Evolutionary conservation across 495 filamentous ascomycete genomes (phyloP).

Genomic region (Penicillium macrosclerotiorum): DNA sequence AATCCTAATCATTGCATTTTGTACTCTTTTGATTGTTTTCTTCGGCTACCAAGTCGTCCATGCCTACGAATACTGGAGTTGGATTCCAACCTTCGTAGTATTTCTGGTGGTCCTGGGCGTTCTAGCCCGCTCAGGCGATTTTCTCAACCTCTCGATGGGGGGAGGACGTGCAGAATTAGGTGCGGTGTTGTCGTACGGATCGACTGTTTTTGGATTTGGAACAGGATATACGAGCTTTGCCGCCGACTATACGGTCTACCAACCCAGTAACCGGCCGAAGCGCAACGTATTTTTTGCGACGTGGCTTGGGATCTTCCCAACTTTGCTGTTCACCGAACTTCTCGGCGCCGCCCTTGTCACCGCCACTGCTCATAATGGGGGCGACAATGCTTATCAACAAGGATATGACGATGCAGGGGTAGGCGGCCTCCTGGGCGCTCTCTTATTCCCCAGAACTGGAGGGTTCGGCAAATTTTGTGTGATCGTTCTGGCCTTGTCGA

Average conservation of each 20-base stretch:
- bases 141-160: slow-evolving; percentile 34
- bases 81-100: slow-evolving; percentile 43
- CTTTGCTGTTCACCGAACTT: slow-evolving; percentile 46
- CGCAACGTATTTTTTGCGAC: slow-evolving; percentile 19
- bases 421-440: slow-evolving; percentile 54
- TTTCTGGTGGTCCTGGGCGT: slow-evolving; percentile 52
- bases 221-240: slow-evolving; percentile 21
- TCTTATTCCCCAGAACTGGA: slow-evolving; percentile 45
- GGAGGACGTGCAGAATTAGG: slow-evolving; percentile 43
- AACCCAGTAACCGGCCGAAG: slow-evolving; percentile 17
- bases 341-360: slow-evolving; percentile 55
- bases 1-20: slow-evolving; percentile 50
- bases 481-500: slow-evolving; percentile 50
- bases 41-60: slow-evolving; percentile 53
- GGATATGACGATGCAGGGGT: slow-evolving; percentile 47
- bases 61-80: slow-evolving; percentile 53
- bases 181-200: slow-evolving; percentile 15
- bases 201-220: slow-evolving; percentile 21
- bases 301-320: slow-evolving; percentile 34
- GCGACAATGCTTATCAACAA: slow-evolving; percentile 18
- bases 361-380: slow-evolving; percentile 41
- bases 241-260: slow-evolving; percentile 21
- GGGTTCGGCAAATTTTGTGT: slow-evolving; percentile 57
- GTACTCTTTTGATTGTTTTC: slow-evolving; percentile 46
- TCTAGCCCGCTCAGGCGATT: slow-evolving; percentile 46